Conservation (phyloP, 305 asterid genomes). For the Galium porrigens region DNA sequence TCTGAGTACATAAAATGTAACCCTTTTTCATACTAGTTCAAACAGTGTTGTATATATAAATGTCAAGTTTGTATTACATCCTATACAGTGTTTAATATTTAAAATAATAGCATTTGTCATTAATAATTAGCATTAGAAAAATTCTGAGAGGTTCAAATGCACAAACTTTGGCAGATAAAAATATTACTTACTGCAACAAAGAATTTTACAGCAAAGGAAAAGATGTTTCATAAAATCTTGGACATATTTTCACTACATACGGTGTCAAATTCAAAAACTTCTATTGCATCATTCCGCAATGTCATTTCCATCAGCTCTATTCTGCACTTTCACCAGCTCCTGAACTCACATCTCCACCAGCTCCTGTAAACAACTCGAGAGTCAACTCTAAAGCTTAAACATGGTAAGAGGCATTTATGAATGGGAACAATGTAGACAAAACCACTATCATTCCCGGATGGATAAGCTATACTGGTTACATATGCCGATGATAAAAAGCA, state of each 20-base stretch:
- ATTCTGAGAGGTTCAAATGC: background rate
- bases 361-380: slow-evolving; percentile 12
- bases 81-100: background rate
- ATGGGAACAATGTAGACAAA: background rate
- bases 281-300: background rate
- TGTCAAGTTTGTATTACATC: background rate
- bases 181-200: background rate
- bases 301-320: slow-evolving; percentile 8
- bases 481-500: background rate
- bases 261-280: background rate
- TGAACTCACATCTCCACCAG: slow-evolving; percentile 11
- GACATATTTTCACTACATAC: background rate
- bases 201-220: slow-evolving; percentile 1
- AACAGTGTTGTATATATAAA: background rate
- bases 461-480: background rate
- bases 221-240: too few relatives aligned
- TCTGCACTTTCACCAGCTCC: too few relatives aligned
- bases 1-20: background rate
- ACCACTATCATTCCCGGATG: background rate
- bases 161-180: background rate
- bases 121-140: background rate
- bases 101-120: background rate
- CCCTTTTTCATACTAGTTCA: background rate
- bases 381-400: background rate
- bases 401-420: background rate